Evolutionary conservation across 768 basidiomycete genomes (phyloP).

Genomic region (Pisolithus sp.): DNA sequence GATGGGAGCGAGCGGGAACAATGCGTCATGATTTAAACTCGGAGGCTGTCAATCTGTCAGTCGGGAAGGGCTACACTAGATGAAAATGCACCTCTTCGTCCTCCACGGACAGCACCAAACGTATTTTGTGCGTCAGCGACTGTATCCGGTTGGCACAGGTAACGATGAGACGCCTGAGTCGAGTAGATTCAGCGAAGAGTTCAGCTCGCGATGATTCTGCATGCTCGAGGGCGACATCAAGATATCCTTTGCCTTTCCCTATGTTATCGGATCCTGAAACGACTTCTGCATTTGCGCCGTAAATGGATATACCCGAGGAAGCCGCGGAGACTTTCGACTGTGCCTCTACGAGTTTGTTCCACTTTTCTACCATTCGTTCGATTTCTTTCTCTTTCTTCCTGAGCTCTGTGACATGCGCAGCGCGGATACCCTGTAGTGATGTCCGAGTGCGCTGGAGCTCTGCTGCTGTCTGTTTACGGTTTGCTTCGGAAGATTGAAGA

Average conservation of each 20-base stretch:
- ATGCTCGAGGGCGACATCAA: slow-evolving; percentile 67
- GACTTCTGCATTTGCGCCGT: slow-evolving; percentile 46
- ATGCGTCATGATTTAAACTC: slow-evolving; percentile 37
- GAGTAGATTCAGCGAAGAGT: slow-evolving; percentile 58
- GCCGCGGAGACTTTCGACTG: slow-evolving; percentile 52
- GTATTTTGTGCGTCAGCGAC: slow-evolving; percentile 43
- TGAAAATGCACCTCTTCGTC: slow-evolving; percentile 41
- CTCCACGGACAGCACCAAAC: slow-evolving; percentile 31
- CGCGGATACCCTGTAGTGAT: slow-evolving; percentile 60
- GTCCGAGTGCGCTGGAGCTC: slow-evolving; percentile 73
- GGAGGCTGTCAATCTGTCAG: slow-evolving; percentile 32
- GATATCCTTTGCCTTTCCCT: slow-evolving; percentile 46
- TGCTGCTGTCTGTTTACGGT: slow-evolving; percentile 62
- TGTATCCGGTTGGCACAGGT: slow-evolving; percentile 62
- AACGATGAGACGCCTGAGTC: slow-evolving; percentile 54
- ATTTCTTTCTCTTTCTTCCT: slow-evolving; percentile 80
- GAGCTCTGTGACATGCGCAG: slow-evolving; percentile 62
- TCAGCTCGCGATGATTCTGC: slow-evolving; percentile 60
- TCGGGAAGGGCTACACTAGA: background rate
- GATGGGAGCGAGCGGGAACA: slow-evolving; percentile 51
- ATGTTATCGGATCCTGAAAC: slow-evolving; percentile 39
- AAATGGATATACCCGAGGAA: slow-evolving; percentile 44
- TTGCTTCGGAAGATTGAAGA: slow-evolving; percentile 52
- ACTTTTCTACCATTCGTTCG: slow-evolving; percentile 68
- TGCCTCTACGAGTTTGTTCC: slow-evolving; percentile 62